phyloP scores from a whole-genome alignment of 768 basidiomycete species.

The Mycena belliarum region DNA sequence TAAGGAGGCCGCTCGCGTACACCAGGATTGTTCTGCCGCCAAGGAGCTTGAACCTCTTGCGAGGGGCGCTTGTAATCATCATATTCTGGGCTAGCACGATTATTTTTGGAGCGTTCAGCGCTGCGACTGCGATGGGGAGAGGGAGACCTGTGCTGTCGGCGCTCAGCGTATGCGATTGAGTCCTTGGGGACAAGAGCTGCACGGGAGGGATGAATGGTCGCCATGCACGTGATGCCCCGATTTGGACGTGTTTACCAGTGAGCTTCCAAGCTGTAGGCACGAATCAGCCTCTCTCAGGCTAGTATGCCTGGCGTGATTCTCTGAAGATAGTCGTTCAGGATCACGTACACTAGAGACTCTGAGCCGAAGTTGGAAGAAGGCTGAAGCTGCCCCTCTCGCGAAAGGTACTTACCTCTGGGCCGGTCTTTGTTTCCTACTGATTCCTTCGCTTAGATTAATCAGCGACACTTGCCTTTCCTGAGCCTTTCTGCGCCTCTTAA shows the following conservation, averaged over 20 bases:
- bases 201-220: constrained; percentile 73
- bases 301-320: no score
- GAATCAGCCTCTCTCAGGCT: no score
- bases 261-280: no score
- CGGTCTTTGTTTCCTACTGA: not conserved
- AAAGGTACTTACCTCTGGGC: no score
- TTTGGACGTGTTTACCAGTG: no score
- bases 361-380: no score
- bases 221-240: constrained; percentile 47
- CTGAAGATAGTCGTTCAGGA: no score
- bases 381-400: no score
- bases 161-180: constrained; percentile 23
- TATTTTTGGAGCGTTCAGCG: constrained; percentile 22
- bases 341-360: no score
- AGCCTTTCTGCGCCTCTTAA: not conserved
- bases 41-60: constrained; percentile 39
- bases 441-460: not conserved
- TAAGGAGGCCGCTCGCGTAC: constrained; percentile 34
- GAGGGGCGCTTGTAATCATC: constrained; percentile 53
- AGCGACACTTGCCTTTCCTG: not conserved
- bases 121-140: constrained; percentile 40
- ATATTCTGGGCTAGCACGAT: constrained; percentile 59
- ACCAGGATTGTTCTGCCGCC: constrained; percentile 41
- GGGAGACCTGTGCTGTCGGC: constrained; percentile 42
- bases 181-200: constrained; percentile 63